These are phyloP conservation scores for Trichoderma gracile DNA, from an alignment of 2,329 filamentous ascomycete genomes.

Conservation along the genomic window DNA sequence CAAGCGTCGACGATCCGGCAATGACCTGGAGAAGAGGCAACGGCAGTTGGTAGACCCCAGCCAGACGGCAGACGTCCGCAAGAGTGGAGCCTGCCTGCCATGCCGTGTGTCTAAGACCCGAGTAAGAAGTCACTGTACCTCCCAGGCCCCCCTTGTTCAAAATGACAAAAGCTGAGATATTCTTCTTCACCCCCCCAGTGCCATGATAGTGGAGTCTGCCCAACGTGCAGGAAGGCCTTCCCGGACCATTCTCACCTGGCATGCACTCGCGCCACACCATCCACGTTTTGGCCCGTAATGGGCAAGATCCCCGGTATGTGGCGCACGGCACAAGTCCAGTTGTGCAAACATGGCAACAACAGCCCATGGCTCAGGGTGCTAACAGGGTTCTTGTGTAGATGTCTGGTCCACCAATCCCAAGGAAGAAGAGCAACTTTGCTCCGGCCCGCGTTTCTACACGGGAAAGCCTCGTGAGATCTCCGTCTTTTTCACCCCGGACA, in stretches of 20 bases:
- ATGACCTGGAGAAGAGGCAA: constrained; percentile 40
- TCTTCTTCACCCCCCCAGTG: constrained; percentile 35
- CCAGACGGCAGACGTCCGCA: constrained; percentile 52
- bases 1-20: constrained; percentile 42
- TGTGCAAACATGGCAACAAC: constrained; percentile 12
- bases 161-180: constrained; percentile 34
- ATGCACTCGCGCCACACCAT: constrained; percentile 43
- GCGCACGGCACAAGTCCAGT: constrained; percentile 15
- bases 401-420: constrained; percentile 41
- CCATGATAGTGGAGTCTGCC: constrained; percentile 45
- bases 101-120: constrained; percentile 51
- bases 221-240: constrained; percentile 45
- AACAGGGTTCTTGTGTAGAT: constrained; percentile 36
- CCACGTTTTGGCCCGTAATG: constrained; percentile 43
- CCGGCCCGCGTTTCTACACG: constrained; percentile 41
- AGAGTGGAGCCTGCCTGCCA: constrained; percentile 50
- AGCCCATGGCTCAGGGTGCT: constrained; percentile 23
- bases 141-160: constrained; percentile 19
- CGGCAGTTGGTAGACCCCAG: constrained; percentile 44
- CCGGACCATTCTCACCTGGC: constrained; percentile 44
- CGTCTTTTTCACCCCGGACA: constrained; percentile 41
- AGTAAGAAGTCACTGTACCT: constrained; percentile 42
- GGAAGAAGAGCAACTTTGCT: constrained; percentile 39
- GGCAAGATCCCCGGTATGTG: constrained; percentile 42
- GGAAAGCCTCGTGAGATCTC: constrained; percentile 41